phyloP scores from a whole-genome alignment of 768 basidiomycete genomes.

The Leucocoprinus birnbaumii region DNA sequence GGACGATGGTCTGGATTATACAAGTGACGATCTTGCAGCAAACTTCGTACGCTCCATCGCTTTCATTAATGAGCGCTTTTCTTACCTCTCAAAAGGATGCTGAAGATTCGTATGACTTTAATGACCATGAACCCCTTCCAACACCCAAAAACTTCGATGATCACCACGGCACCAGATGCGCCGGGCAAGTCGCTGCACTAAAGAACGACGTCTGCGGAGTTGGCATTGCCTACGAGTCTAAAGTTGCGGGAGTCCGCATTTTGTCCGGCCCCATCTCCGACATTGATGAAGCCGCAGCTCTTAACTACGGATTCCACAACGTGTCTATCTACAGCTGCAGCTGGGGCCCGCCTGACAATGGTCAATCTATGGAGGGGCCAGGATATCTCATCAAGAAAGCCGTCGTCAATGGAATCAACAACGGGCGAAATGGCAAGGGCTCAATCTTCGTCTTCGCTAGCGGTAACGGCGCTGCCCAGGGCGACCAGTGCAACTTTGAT shows the following conservation, averaged over 20 bases:
- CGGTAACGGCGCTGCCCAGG: slow-evolving; percentile 88
- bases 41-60: slow-evolving; percentile 76
- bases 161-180: slow-evolving; percentile 96
- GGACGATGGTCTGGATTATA: slow-evolving; percentile 94
- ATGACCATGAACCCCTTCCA: slow-evolving; percentile 86
- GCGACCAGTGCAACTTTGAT: slow-evolving; percentile 99
- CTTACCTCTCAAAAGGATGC: slow-evolving; percentile 64
- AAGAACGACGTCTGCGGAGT: slow-evolving; percentile 94
- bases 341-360: slow-evolving; percentile 98
- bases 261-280: slow-evolving; percentile 94
- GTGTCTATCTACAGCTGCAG: slow-evolving; percentile 94
- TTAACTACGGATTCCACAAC: slow-evolving; percentile 92
- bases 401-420: slow-evolving; percentile 89
- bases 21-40: slow-evolving; percentile 77
- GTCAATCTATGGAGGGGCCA: slow-evolving; percentile 92
- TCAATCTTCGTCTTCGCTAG: slow-evolving; percentile 96
- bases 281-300: slow-evolving; percentile 89
- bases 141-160: slow-evolving; percentile 88
- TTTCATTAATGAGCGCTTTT: background rate
- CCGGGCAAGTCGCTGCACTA: slow-evolving; percentile 91
- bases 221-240: slow-evolving; percentile 89
- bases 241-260: slow-evolving; percentile 92
- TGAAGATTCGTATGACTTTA: slow-evolving; percentile 92
- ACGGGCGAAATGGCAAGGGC: slow-evolving; percentile 86
- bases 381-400: slow-evolving; percentile 90